These are phyloP conservation scores for Sarocladiaceae sp. DNA, from an alignment of 2,329 filamentous ascomycete genomes.

Conservation along the genomic window DNA sequence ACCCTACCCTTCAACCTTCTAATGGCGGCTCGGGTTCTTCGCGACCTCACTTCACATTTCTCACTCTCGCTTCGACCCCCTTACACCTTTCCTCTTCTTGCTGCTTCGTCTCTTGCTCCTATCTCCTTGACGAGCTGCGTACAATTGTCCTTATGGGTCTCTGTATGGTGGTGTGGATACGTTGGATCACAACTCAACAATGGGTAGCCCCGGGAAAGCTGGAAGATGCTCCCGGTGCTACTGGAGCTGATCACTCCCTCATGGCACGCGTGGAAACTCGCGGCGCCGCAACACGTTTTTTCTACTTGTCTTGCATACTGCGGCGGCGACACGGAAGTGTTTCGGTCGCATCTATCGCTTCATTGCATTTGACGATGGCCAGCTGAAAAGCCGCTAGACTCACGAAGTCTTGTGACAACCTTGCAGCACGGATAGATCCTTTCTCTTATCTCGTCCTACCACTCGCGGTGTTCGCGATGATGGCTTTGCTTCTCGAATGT, in stretches of 20 bases:
- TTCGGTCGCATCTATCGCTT: background rate
- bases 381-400: too few species aligned
- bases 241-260: constrained; percentile 1
- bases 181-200: background rate
- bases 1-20: background rate
- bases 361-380: background rate
- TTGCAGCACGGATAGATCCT: constrained; percentile 1
- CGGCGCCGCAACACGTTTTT: constrained; percentile 7
- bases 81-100: too few species aligned
- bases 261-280: background rate
- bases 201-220: constrained; percentile 1
- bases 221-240: background rate
- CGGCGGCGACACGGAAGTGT: constrained; percentile 5
- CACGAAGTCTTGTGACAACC: too few species aligned
- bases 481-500: background rate
- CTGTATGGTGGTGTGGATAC: constrained; percentile 8
- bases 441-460: background rate
- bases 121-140: constrained; percentile 3
- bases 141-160: background rate
- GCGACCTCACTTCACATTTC: too few species aligned
- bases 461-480: background rate
- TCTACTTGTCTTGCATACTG: background rate
- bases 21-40: too few species aligned
- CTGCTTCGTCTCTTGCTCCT: background rate
- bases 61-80: background rate